These are phyloP conservation scores for Arctostaphylos glauca DNA, from an alignment of 148 eudicot genomes.

Conservation along the genomic window DNA sequence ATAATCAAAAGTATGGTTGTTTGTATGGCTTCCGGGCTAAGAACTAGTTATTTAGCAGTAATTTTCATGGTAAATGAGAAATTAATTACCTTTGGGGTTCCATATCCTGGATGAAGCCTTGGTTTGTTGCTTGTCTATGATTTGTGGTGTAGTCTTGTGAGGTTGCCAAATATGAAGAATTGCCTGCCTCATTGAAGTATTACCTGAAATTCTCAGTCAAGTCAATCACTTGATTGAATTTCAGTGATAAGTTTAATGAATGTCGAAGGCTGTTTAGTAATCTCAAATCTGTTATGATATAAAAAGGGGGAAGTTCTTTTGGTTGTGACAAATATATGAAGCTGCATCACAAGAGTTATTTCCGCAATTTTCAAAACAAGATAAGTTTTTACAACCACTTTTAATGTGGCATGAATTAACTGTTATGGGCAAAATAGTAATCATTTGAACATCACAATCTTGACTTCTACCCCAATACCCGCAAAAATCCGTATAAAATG, in stretches of 20 bases:
- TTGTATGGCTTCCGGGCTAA: background rate
- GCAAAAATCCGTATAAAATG: too few relatives aligned
- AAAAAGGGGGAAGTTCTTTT: too few relatives aligned
- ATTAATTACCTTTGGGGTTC: background rate
- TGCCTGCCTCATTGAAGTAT: background rate
- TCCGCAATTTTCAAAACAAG: too few relatives aligned
- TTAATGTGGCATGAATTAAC: too few relatives aligned
- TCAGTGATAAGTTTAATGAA: background rate
- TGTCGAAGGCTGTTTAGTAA: background rate
- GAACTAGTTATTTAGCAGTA: background rate
- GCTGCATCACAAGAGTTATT: too few relatives aligned
- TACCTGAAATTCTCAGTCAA: background rate
- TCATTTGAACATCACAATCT: too few relatives aligned
- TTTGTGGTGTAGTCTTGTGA: background rate
- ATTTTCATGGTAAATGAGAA: background rate
- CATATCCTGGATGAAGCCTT: background rate
- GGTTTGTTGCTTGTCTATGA: background rate
- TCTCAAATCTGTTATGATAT: too few relatives aligned
- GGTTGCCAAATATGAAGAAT: background rate
- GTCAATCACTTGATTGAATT: background rate
- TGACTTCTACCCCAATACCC: too few relatives aligned
- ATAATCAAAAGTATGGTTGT: background rate
- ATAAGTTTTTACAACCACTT: too few relatives aligned
- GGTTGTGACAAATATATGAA: too few relatives aligned
- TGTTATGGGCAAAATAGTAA: too few relatives aligned